A percentile compares a stretch with the other conserved stretches of the same genome.
phyloP scores from a whole-genome alignment of 2,329 filamentous ascomycete genomes.

The Phaeosphaeria sp. region DNA sequence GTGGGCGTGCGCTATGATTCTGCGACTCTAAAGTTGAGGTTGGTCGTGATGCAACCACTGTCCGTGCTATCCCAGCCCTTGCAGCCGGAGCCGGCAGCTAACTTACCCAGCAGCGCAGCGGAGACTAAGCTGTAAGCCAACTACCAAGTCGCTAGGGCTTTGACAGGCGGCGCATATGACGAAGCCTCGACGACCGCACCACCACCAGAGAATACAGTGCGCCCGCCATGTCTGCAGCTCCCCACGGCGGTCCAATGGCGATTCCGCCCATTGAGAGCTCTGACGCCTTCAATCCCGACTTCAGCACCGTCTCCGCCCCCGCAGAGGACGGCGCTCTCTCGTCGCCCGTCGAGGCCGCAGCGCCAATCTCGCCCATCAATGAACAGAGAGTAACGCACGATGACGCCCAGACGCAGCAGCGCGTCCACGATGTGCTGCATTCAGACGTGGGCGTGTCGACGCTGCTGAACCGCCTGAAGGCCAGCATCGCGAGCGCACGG shows the following conservation, averaged over 20 bases:
- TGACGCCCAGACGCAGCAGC: slow-evolving; percentile 48
- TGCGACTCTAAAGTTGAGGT: slow-evolving; percentile 1
- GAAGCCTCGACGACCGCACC: slow-evolving; percentile 6
- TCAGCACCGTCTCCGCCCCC: slow-evolving; percentile 24
- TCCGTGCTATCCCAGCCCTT: slow-evolving; percentile 8
- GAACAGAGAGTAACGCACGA: slow-evolving; percentile 25
- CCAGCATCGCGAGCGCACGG: slow-evolving; percentile 68
- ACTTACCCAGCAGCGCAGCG: background rate
- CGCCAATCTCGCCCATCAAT: slow-evolving; percentile 14
- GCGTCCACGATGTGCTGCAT: slow-evolving; percentile 57
- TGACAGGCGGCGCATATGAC: slow-evolving; percentile 3
- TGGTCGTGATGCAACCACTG: slow-evolving; percentile 1
- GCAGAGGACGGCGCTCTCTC: slow-evolving; percentile 25
- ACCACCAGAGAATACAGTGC: background rate
- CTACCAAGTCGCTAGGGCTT: no score
- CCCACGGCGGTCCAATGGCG: slow-evolving; percentile 10
- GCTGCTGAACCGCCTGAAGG: slow-evolving; percentile 68
- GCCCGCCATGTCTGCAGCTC: slow-evolving; percentile 39
- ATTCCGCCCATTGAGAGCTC: slow-evolving; percentile 43
- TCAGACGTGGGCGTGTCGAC: slow-evolving; percentile 67
- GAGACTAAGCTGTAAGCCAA: background rate
- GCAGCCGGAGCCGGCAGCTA: slow-evolving; percentile 1
- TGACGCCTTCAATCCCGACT: slow-evolving; percentile 41
- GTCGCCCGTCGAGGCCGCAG: slow-evolving; percentile 28
- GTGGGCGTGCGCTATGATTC: background rate